These are phyloP conservation scores for Phytophthora pluvialis DNA, from an alignment of 352 stramenopile species.

Conservation along the genomic window DNA sequence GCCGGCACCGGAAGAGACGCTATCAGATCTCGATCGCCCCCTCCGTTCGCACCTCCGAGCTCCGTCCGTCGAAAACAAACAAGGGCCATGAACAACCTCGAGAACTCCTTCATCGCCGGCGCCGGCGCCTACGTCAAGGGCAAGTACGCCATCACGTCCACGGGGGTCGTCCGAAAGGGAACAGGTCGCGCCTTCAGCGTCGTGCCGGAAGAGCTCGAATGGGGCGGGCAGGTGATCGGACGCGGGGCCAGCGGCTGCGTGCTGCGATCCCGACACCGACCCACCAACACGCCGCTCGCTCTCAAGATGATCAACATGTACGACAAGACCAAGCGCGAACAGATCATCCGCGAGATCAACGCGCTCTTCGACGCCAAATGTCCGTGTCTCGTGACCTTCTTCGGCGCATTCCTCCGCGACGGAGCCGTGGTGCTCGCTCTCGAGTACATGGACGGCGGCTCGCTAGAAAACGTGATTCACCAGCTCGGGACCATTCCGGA, in stretches of 20 bases:
- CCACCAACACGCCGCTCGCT: constrained; percentile 79
- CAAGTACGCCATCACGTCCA: constrained; percentile 81
- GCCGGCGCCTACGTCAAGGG: constrained; percentile 82
- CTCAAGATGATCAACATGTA: constrained; percentile 92
- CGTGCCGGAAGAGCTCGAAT: constrained; percentile 81
- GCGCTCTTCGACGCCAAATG: constrained; percentile 87
- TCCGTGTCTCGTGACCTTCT: constrained; percentile 90
- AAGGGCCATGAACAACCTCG: constrained; percentile 58
- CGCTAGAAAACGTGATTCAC: constrained; percentile 89
- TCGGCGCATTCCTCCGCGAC: constrained; percentile 90
- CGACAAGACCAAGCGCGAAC: constrained; percentile 84
- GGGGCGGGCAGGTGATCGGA: constrained; percentile 75
- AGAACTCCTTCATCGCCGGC: constrained; percentile 80
- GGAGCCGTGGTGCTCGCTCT: constrained; percentile 91
- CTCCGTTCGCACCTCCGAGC: constrained; percentile 11
- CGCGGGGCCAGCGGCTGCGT: constrained; percentile 76
- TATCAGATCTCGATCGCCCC: constrained; percentile 38
- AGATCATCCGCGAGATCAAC: constrained; percentile 91
- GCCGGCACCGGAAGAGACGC: constrained; percentile 34
- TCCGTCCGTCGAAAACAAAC: neutral
- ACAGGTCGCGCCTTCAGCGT: constrained; percentile 83
- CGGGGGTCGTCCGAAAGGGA: constrained; percentile 79
- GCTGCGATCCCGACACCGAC: constrained; percentile 66
- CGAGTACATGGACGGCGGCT: constrained; percentile 95
- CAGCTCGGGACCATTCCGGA: constrained; percentile 88